Percentiles rank a stretch among this genome's conserved stretches.
Evolutionary conservation across 768 basidiomycete genomes (phyloP).

Genomic region (Dacryopinax primogenitus): DNA sequence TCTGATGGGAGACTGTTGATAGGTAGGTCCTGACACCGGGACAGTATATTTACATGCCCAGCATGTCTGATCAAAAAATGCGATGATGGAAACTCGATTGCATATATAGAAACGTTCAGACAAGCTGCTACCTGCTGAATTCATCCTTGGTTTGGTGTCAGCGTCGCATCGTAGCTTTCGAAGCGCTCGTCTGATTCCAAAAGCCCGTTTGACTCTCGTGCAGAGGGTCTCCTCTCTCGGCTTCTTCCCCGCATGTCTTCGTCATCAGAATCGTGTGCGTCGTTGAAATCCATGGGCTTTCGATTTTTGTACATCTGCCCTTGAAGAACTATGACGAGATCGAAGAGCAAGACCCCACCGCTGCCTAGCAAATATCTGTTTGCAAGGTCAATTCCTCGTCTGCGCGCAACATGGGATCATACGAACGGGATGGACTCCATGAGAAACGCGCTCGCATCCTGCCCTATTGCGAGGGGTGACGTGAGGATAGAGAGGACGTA

Average conservation of each 20-base stretch:
- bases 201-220: not conserved
- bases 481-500: slow-evolving; percentile 85
- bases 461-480: slow-evolving; percentile 53
- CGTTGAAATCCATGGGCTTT: not conserved
- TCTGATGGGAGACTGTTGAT: not conserved
- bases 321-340: slow-evolving; percentile 81
- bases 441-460: slow-evolving; percentile 51
- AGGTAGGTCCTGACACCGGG: too few species aligned
- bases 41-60: too few species aligned
- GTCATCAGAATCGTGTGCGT: not conserved
- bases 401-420: not conserved
- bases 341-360: slow-evolving; percentile 85
- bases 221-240: not conserved
- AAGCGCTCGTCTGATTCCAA: not conserved
- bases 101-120: too few species aligned
- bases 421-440: slow-evolving; percentile 76
- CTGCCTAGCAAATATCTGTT: slow-evolving; percentile 69
- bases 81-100: too few species aligned
- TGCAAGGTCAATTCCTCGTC: slow-evolving; percentile 29
- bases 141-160: not conserved
- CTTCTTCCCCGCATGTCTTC: not conserved
- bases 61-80: too few species aligned
- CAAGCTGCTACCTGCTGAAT: too few species aligned
- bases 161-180: not conserved
- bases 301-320: slow-evolving; percentile 49